Evolutionary conservation across 345 rosid species (phyloP), one percentile per base, ranked within the genome.

Genomic region (Erysimum cheiranthoides): DNA sequence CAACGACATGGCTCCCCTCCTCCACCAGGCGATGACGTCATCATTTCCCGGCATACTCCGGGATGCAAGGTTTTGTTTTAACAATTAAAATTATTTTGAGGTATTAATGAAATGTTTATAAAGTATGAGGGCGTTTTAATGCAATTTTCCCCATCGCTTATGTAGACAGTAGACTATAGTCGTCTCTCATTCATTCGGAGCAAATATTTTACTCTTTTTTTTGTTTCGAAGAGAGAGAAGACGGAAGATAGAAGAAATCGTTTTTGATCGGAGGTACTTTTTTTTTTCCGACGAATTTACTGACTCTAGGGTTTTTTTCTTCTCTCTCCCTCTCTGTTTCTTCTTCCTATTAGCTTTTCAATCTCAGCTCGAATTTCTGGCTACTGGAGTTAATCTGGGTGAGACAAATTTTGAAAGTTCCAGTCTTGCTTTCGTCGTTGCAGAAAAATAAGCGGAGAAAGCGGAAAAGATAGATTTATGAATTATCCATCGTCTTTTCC

Each of bases 231-330:
- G 71, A 61, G 73, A 70, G 54, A 42, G 67, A 10, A 62, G 36
- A 42, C 51, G 53, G 51, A n/a, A 51, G 77, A 10, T 17, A 4
- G 70, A 53, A 39, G 51, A 63, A 62, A 21, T n/a, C 49, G 38
- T 52, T 78, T 53, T 67, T 73, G 78, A 78, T 78, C 81, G 70
- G 78, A 73, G 81, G 77, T 78, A 66, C 58, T 50, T 25, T 75
- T 50, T 25, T 75, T 45, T 56, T 28, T 6, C 77, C 73, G 81
- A 21, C 47, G 65, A 72, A 13, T 53, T 66, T 34, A 27, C 61
- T 7, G 10, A 18, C 34, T 63, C 68, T 78, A 53, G 74, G 70
- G 17, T 43, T 67, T 60, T 36, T 32, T 39, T n/a, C n/a, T 0
- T 0, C 14, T 31, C 2, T 0, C 2, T 38, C 63, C 10, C 46